Evolutionary conservation across 2,329 filamentous ascomycete species (phyloP), one percentile per base, ranked within the genome.

Genomic region (Metarhizium robertsii): DNA sequence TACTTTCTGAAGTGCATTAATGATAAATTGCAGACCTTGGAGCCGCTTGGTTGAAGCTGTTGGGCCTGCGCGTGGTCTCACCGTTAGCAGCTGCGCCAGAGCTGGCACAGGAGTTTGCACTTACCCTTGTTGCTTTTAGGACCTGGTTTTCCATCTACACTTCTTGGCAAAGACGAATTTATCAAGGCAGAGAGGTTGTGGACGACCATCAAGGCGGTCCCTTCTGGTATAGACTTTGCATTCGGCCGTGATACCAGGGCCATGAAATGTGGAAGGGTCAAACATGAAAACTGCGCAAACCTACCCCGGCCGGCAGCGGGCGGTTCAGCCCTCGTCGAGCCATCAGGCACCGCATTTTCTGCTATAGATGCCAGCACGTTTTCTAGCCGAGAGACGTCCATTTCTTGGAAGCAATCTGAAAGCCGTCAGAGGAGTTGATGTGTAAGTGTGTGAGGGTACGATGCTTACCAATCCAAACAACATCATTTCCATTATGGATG

Each of bases 381-480:
- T 20, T 60, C 53, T 40, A 73, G 48, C 16, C 71, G 65, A n/a
- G 64, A 53, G 47, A 50, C 56, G 30, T 63, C 63, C 6, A 71
- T 54, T 30, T 72, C 67, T 55, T 79, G 74, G 59, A 79, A 79
- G 59, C 76, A 79, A 65, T 79, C 77, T 78, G 56, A 14, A 16
- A 36, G 18, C 32, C 18, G 20, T 16, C 20, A 43, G 8, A 49
- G 25, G 3, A 6, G 11, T 25, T 3, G n/a, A 6, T 25, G 7
- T 20, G 18, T 53, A 29, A 51, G 53, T 40, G 48, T n/a, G 8
- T 18, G 6, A 11, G 20, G 8, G 53, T 61, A 62, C 59, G 60
- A 53, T 59, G 80, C 82, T 64, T 71, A 92, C 90, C 90, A 75
- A 95, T 81, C 91, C 91, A 96, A 48, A 92, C 78, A 53, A 92